Evolutionary conservation across 2,329 filamentous ascomycete species (phyloP).

Genomic region (Arthrobotrys sinensis): DNA sequence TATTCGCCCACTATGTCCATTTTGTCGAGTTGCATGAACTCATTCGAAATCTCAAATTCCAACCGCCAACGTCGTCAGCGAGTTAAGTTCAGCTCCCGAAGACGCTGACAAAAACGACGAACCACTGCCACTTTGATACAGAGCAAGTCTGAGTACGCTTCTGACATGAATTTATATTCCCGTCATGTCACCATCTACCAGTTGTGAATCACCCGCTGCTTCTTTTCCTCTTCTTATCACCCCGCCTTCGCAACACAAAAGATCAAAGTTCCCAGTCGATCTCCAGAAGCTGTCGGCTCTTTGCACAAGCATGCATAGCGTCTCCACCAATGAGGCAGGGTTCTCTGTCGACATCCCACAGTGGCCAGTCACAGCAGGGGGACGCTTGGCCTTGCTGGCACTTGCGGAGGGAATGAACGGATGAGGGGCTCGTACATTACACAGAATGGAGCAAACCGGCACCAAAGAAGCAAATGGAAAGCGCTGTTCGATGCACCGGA

Average conservation of each 20-base stretch:
- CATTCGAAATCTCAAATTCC: background rate
- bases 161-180: slow-evolving; percentile 1
- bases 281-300: slow-evolving; percentile 33
- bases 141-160: background rate
- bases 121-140: slow-evolving; percentile 9
- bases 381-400: slow-evolving; percentile 39
- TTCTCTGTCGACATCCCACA: slow-evolving; percentile 32
- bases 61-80: slow-evolving; percentile 3
- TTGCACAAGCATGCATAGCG: slow-evolving; percentile 45
- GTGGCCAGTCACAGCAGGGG: slow-evolving; percentile 31
- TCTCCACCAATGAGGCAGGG: slow-evolving; percentile 42
- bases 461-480: slow-evolving; percentile 51
- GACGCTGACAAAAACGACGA: slow-evolving; percentile 10
- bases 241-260: slow-evolving; percentile 50
- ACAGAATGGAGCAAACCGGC: slow-evolving; percentile 24
- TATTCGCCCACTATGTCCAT: background rate
- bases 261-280: background rate
- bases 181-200: background rate
- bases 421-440: slow-evolving; percentile 25
- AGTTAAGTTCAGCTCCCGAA: background rate
- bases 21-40: background rate
- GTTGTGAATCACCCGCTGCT: background rate
- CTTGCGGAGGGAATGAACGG: slow-evolving; percentile 21
- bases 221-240: slow-evolving; percentile 30
- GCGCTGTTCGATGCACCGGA: slow-evolving; percentile 34